phyloP scores from a whole-genome alignment of 2,329 filamentous ascomycete genomes.

The Xenoacremonium recifei region DNA sequence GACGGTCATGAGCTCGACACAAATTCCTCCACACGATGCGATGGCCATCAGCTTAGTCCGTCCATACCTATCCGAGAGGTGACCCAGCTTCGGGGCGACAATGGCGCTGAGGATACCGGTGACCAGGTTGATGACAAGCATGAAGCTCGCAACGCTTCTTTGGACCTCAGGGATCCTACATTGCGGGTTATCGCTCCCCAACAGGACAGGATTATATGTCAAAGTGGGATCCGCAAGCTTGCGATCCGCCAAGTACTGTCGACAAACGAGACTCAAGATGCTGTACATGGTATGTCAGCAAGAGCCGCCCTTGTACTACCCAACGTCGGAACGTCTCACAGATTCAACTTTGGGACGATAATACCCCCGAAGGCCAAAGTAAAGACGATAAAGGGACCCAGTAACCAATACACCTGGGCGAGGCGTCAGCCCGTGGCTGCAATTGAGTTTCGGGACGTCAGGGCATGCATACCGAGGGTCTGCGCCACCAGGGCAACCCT shows the following conservation, averaged over 20 bases:
- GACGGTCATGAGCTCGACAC: conserved; percentile 75
- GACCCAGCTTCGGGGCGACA: conserved; percentile 77
- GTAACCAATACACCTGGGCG: conserved; percentile 73
- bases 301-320: neutral
- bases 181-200: conserved; percentile 71
- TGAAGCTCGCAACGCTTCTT: conserved; percentile 73
- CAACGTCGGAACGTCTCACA: conserved; percentile 45
- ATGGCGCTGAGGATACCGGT: conserved; percentile 77
- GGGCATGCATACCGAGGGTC: conserved; percentile 59
- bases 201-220: conserved; percentile 61
- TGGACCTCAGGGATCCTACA: conserved; percentile 81
- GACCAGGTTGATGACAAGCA: conserved; percentile 70
- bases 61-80: conserved; percentile 84
- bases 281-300: conserved; percentile 33
- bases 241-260: conserved; percentile 74
- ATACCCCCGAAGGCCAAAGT: conserved; percentile 84
- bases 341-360: conserved; percentile 81
- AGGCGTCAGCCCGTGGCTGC: conserved; percentile 19
- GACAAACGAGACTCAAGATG: conserved; percentile 80
- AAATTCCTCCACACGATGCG: conserved; percentile 70
- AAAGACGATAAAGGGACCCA: conserved; percentile 77
- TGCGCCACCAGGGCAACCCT: conserved; percentile 59
- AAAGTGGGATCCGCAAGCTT: conserved; percentile 57
- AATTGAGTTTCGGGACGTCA: conserved; percentile 1
- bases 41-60: conserved; percentile 72